A percentile compares a stretch with the other conserved stretches of the same genome.
Evolutionary conservation across 1,284 basidiomycete species (phyloP).

Genomic region (Tilletia indica): DNA sequence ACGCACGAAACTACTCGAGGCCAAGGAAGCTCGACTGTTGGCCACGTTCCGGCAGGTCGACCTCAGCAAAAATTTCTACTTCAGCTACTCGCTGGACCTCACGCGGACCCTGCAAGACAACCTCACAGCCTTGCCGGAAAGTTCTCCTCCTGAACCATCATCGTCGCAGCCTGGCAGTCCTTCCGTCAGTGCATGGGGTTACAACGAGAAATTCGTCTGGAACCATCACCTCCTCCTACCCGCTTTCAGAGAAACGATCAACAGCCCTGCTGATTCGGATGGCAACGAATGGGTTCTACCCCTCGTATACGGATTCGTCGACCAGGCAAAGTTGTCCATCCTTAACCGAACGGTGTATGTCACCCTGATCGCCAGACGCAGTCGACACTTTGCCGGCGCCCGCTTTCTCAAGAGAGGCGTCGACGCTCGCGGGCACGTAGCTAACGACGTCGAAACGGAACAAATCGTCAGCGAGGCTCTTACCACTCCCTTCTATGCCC

Average conservation of each 20-base stretch:
- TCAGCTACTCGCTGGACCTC: conserved; percentile 94
- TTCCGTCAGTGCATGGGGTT: conserved; percentile 59
- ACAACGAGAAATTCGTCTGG: conserved; percentile 92
- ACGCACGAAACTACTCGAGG: conserved; percentile 46
- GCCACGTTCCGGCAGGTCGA: conserved; percentile 97
- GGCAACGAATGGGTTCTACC: conserved; percentile 80
- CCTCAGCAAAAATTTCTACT: conserved; percentile 98
- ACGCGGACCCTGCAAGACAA: conserved; percentile 93
- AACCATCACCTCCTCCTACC: conserved; percentile 85
- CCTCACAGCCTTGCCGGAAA: conserved; percentile 64
- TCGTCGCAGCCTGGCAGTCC: conserved; percentile 18
- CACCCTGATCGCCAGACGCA: conserved; percentile 88
- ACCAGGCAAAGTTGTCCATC: conserved; percentile 93
- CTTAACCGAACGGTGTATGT: conserved; percentile 87
- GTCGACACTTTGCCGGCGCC: conserved; percentile 92
- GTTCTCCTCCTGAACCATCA: not conserved
- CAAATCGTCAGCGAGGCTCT: conserved; percentile 94
- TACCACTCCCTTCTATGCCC: conserved; percentile 63
- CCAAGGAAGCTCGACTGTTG: conserved; percentile 63
- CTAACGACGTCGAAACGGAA: conserved; percentile 98
- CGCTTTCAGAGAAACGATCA: conserved; percentile 54
- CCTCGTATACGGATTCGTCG: conserved; percentile 90
- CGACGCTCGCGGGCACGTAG: conserved; percentile 86
- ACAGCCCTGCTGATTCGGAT: conserved; percentile 42
- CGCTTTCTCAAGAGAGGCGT: conserved; percentile 92